These are phyloP conservation scores for Mallotus japonicus DNA, from an alignment of 441 rosid species.

Conservation along the genomic window DNA sequence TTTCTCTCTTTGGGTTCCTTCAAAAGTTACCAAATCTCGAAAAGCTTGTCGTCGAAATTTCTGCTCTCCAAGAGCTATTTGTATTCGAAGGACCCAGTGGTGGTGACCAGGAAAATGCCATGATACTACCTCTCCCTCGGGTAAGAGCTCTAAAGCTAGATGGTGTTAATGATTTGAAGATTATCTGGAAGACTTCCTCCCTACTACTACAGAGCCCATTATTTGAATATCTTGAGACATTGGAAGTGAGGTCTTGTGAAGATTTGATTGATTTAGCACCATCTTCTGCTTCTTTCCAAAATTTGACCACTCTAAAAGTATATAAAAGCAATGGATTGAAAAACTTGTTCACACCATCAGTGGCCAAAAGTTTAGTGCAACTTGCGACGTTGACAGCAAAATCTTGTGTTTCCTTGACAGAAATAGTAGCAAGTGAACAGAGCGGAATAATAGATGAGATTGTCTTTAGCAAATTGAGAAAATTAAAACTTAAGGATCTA, in stretches of 20 bases:
- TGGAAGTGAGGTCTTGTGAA: neutral
- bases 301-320: too few species aligned
- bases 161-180: too few species aligned
- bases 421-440: neutral
- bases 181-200: too few species aligned
- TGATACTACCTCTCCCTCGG: neutral
- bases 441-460: neutral
- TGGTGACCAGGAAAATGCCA: neutral
- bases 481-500: too few species aligned
- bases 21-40: neutral
- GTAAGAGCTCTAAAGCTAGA: too few species aligned
- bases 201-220: neutral
- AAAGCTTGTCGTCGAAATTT: constrained; percentile 11
- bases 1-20: neutral
- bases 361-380: neutral
- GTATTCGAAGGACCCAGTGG: neutral
- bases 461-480: too few species aligned
- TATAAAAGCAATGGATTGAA: too few species aligned
- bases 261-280: neutral
- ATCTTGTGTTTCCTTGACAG: neutral
- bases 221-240: constrained; percentile 3
- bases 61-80: constrained; percentile 17
- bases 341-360: too few species aligned
- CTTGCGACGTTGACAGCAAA: neutral
- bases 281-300: too few species aligned